Evolutionary conservation across 2,329 filamentous ascomycete genomes (phyloP).

Genomic region (Fonsecaea multimorphosa): DNA sequence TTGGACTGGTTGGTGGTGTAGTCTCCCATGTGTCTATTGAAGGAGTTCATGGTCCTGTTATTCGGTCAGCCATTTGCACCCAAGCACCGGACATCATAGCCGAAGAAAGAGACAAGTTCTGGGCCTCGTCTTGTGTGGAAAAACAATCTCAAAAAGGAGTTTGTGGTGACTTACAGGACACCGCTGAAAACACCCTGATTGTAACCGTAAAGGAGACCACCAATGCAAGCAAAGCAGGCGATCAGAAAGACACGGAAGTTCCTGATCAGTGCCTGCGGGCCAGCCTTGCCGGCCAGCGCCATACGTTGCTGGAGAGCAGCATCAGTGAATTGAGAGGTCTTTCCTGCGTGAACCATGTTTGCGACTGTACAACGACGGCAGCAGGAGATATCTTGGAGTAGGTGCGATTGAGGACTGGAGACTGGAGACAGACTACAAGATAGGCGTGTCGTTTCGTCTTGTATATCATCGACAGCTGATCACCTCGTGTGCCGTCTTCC

Average conservation of each 20-base stretch:
- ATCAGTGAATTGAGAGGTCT: slow-evolving; percentile 36
- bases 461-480: slow-evolving; percentile 7
- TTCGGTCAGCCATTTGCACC: slow-evolving; percentile 6
- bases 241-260: slow-evolving; percentile 63
- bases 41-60: slow-evolving; percentile 41
- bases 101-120: not conserved
- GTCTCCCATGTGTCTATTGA: slow-evolving; percentile 34
- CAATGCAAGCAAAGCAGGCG: slow-evolving; percentile 60
- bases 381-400: not conserved
- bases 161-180: slow-evolving; percentile 57
- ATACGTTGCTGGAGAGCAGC: slow-evolving; percentile 43
- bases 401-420: slow-evolving; percentile 1
- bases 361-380: slow-evolving; percentile 11
- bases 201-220: slow-evolving; percentile 68
- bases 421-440: slow-evolving; percentile 2
- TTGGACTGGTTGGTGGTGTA: slow-evolving; percentile 40
- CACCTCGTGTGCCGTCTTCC: not conserved
- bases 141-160: not conserved
- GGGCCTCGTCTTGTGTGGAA: slow-evolving; percentile 45
- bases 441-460: not conserved
- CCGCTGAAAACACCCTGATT: slow-evolving; percentile 81
- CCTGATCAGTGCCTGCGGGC: slow-evolving; percentile 57
- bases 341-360: slow-evolving; percentile 32
- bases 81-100: not conserved
- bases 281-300: slow-evolving; percentile 48